phyloP scores from a whole-genome alignment of 208 protist genomes.

The Naegleria lovaniensis region DNA sequence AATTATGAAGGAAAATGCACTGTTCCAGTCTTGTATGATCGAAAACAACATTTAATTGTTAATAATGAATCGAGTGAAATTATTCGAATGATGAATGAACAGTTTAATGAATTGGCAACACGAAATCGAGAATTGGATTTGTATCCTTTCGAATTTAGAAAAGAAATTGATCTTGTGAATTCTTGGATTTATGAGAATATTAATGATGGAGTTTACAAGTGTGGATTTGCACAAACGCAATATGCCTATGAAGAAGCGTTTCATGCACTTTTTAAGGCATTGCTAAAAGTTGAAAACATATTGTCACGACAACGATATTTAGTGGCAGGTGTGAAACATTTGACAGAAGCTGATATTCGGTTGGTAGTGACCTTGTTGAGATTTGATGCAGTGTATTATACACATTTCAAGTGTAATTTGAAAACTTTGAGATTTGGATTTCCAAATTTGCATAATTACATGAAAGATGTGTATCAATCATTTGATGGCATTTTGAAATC shows the following conservation, averaged over 20 bases:
- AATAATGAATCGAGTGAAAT: conserved; percentile 81
- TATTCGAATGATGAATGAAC: conserved; percentile 69
- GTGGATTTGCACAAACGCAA: conserved; percentile 68
- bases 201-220: conserved; percentile 78
- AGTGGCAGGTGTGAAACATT: conserved; percentile 26
- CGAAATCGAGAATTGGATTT: conserved; percentile 59
- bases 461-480: conserved; percentile 69
- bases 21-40: conserved; percentile 80
- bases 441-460: conserved; percentile 63
- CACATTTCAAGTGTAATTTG: conserved; percentile 73
- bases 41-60: conserved; percentile 65
- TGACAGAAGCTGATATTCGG: conserved; percentile 72
- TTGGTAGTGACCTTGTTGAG: conserved; percentile 71
- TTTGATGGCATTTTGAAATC: conserved; percentile 38
- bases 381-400: conserved; percentile 77
- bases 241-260: conserved; percentile 55
- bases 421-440: conserved; percentile 59
- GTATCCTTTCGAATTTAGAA: conserved; percentile 54
- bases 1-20: conserved; percentile 50
- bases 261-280: conserved; percentile 42
- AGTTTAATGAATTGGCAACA: conserved; percentile 54
- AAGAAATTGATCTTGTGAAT: conserved; percentile 70
- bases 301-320: conserved; percentile 33
- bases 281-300: conserved; percentile 50
- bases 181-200: conserved; percentile 62